Conservation (phyloP, 495 filamentous ascomycete species). For the Aspergillus nidulans region DNA sequence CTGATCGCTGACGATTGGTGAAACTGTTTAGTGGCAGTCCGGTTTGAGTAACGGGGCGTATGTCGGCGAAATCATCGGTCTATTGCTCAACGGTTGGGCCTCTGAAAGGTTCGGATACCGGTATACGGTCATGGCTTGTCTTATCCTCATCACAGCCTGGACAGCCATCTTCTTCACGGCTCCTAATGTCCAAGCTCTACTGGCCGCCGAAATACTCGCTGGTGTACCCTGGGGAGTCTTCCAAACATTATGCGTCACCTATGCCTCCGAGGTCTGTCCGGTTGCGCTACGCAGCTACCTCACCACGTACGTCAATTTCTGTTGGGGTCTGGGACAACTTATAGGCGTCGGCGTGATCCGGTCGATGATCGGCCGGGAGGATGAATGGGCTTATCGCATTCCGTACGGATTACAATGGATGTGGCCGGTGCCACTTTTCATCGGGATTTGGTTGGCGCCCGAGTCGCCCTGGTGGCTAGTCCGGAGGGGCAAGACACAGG, state of each 20-base stretch:
- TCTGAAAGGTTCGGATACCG: conserved; percentile 72
- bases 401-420: conserved; percentile 80
- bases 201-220: conserved; percentile 70
- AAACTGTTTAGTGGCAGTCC: conserved; percentile 58
- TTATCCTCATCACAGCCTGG: conserved; percentile 62
- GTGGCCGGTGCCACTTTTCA: conserved; percentile 72
- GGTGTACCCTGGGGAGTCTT: conserved; percentile 82
- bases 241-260: conserved; percentile 74
- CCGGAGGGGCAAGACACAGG: conserved; percentile 59
- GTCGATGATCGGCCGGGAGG: conserved; percentile 51
- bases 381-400: conserved; percentile 65
- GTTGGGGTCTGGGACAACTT: conserved; percentile 74
- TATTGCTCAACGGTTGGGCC: conserved; percentile 71
- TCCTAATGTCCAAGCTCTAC: conserved; percentile 60
- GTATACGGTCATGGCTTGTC: conserved; percentile 65
- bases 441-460: conserved; percentile 67
- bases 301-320: conserved; percentile 79
- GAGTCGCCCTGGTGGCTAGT: conserved; percentile 85
- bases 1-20: conserved; percentile 3
- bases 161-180: conserved; percentile 76
- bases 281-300: conserved; percentile 67
- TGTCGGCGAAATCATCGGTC: conserved; percentile 69
- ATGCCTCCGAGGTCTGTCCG: conserved; percentile 76
- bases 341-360: conserved; percentile 73
- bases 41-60: conserved; percentile 66